A percentile compares a stretch with the other conserved stretches of the same genome.
These are phyloP conservation scores for Papiliotrema nemorosa DNA, from an alignment of 1,284 basidiomycete genomes.

Conservation along the genomic window DNA sequence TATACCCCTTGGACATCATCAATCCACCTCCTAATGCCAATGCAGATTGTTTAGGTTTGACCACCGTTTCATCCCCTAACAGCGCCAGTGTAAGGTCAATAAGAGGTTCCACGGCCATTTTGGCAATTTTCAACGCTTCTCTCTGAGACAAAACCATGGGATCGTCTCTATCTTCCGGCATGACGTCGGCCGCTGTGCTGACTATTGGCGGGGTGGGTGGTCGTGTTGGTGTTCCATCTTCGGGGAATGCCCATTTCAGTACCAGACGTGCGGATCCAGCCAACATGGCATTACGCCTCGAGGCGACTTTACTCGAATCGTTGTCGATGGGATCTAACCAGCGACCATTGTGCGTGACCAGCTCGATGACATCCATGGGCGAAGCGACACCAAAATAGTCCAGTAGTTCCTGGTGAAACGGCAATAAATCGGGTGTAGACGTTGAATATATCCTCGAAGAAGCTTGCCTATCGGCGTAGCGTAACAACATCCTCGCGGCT, in stretches of 20 bases:
- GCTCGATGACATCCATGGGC: constrained; percentile 35
- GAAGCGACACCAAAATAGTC: constrained; percentile 33
- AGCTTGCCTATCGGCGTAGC: constrained; percentile 29
- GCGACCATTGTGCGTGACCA: constrained; percentile 28
- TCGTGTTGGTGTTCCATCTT: constrained; percentile 9
- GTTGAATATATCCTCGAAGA: constrained; percentile 25
- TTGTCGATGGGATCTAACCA: constrained; percentile 17
- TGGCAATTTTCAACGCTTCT: constrained; percentile 27
- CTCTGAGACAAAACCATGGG: constrained; percentile 9
- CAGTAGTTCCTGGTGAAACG: constrained; percentile 35
- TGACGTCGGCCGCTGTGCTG: neutral
- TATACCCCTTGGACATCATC: constrained; percentile 36
- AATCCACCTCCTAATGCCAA: constrained; percentile 40
- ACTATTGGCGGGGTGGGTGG: constrained; percentile 14
- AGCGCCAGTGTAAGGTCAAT: constrained; percentile 30
- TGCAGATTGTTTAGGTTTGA: constrained; percentile 25
- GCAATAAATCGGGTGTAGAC: constrained; percentile 15
- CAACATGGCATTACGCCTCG: constrained; percentile 37
- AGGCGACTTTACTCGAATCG: constrained; percentile 28
- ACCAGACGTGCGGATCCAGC: constrained; percentile 37
- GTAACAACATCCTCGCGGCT: constrained; percentile 33
- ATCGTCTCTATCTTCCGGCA: neutral
- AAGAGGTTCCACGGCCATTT: constrained; percentile 20
- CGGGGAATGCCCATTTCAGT: constrained; percentile 39
- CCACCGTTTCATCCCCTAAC: constrained; percentile 33